phyloP scores from a whole-genome alignment of 2,329 filamentous ascomycete genomes.

The Ascomycota sp. region DNA sequence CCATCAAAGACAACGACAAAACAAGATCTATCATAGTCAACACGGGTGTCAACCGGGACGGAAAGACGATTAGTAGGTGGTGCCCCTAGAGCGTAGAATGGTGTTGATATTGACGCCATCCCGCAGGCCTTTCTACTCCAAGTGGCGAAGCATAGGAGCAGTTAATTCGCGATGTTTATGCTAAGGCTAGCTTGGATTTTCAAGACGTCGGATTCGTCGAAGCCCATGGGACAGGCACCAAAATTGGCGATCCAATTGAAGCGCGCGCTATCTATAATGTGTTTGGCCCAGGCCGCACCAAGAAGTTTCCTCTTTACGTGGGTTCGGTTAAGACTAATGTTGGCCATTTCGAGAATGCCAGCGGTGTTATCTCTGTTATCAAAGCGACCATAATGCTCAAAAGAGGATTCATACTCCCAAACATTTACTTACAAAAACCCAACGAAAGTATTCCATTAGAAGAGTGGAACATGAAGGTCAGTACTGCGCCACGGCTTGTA shows the following conservation, averaged over 20 bases:
- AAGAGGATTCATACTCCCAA: constrained; percentile 26
- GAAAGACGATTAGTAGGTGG: constrained; percentile 15
- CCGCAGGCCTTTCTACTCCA: constrained; percentile 34
- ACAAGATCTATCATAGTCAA: constrained; percentile 29
- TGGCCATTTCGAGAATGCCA: constrained; percentile 29
- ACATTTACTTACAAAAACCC: constrained; percentile 25
- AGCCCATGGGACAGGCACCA: constrained; percentile 35
- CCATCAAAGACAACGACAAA: constrained; percentile 31
- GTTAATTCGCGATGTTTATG: constrained; percentile 13
- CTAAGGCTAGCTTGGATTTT: background rate
- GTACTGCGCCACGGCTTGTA: too few relatives aligned
- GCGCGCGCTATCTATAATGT: constrained; percentile 19
- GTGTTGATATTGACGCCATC: background rate
- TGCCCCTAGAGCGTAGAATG: too few relatives aligned
- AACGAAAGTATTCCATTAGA: constrained; percentile 27
- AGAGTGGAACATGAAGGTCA: constrained; percentile 26
- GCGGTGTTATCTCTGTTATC: constrained; percentile 27
- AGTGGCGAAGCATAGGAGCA: constrained; percentile 24
- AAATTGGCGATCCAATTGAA: constrained; percentile 33
- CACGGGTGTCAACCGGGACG: constrained; percentile 34
- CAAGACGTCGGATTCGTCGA: constrained; percentile 16
- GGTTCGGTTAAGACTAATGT: constrained; percentile 30
- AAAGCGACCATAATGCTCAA: constrained; percentile 30
- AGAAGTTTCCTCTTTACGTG: constrained; percentile 17
- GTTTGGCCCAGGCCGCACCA: constrained; percentile 16